Evolutionary conservation across 805 yeast genomes (phyloP).

Genomic region (Lachancea waltii): DNA sequence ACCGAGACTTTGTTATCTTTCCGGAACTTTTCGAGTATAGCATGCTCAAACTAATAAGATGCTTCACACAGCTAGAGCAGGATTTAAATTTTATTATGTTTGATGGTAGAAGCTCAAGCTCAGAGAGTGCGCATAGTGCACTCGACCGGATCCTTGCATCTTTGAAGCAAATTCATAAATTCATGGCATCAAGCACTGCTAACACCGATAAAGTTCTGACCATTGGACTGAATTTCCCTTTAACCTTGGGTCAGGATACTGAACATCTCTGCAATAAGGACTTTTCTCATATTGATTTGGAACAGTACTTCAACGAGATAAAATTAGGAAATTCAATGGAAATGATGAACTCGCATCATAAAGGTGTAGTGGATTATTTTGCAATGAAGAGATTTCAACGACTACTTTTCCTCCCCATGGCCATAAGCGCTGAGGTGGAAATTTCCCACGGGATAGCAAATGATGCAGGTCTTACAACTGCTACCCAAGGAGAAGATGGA

Average conservation of each 20-base stretch:
- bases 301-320: conserved; percentile 9
- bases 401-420: conserved; percentile 15
- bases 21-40: conserved; percentile 28
- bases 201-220: conserved; percentile 19
- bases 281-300: conserved; percentile 15
- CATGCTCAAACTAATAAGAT: conserved; percentile 13
- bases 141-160: conserved; percentile 2
- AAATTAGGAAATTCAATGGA: conserved; percentile 6
- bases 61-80: conserved; percentile 10
- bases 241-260: conserved; percentile 5
- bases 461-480: background rate
- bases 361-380: conserved; percentile 5
- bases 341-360: background rate
- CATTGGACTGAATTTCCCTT: conserved; percentile 21
- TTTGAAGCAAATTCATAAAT: conserved; percentile 11
- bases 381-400: conserved; percentile 7
- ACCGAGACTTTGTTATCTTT: conserved; percentile 30
- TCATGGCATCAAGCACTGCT: conserved; percentile 11
- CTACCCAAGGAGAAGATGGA: background rate
- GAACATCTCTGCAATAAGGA: conserved; percentile 12
- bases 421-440: conserved; percentile 9
- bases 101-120: conserved; percentile 3
- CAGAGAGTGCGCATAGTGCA: background rate
- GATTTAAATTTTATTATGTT: conserved; percentile 3
- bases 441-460: conserved; percentile 3